A percentile compares a stretch with the other conserved stretches of the same genome.
phyloP scores from a whole-genome alignment of 2,329 filamentous ascomycete species.

The Bertia moriformis region DNA sequence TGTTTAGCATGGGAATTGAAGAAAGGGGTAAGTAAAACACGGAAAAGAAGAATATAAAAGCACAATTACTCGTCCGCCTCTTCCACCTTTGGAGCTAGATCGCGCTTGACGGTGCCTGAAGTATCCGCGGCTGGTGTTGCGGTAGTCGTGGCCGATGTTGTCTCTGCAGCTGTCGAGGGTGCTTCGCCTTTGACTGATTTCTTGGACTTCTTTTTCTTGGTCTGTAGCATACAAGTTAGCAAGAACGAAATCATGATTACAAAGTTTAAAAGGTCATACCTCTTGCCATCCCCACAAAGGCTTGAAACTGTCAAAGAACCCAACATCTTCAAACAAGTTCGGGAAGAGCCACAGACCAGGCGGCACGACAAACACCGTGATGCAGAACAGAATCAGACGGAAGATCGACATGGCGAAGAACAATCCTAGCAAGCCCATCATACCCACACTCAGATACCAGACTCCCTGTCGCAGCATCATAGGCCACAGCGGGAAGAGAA shows the following conservation, averaged over 20 bases:
- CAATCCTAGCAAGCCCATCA: conserved; percentile 74
- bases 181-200: background rate
- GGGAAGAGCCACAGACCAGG: conserved; percentile 97
- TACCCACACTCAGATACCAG: conserved; percentile 92
- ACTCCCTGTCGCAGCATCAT: conserved; percentile 80
- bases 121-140: background rate
- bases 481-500: conserved; percentile 94
- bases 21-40: too few species aligned
- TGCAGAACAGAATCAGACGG: conserved; percentile 80
- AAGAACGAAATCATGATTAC: too few species aligned
- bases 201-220: conserved; percentile 1
- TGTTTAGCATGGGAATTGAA: too few species aligned
- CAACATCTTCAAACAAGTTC: conserved; percentile 95
- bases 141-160: background rate
- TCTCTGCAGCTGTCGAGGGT: background rate
- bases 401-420: conserved; percentile 99
- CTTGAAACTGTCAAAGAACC: conserved; percentile 92
- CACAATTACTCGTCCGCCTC: conserved; percentile 1
- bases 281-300: conserved; percentile 98
- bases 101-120: background rate
- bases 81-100: background rate
- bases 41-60: too few species aligned
- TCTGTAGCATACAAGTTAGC: background rate
- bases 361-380: conserved; percentile 72
- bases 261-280: conserved; percentile 38